Evolutionary conservation across 2,329 filamentous ascomycete genomes (phyloP), one percentile per base, ranked within the genome.

Genomic region (Hypoxylon sp.): DNA sequence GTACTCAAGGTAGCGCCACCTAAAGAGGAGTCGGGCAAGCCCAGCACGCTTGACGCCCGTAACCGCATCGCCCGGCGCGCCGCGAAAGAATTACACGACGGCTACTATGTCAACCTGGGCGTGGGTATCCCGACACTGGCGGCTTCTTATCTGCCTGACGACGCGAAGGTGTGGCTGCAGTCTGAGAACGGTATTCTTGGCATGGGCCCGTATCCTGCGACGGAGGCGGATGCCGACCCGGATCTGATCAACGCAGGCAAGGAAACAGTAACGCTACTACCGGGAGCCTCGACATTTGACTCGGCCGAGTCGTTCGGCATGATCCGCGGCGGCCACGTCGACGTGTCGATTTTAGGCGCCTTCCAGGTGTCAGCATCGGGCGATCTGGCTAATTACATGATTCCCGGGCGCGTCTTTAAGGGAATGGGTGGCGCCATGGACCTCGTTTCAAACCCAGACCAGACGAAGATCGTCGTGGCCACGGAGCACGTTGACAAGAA

Each of bases 121-220:
- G 91, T 95, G 64, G 90, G 93, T n/a, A 93, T 97, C 78, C 93
- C 93, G 0, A 97, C 93, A 13, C 84, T 96, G n/a, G 92, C 93
- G 0, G 92, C 93, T 0, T 91, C 89, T 0, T 94, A 92, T 77
- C 81, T 97, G 5, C 88, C 91, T 1, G 79, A 86, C 0, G 87
- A 86, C 55, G 85, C 89, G 14, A 88, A 91, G 66, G 93, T 97
- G 30, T 93, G 93, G 88, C 86, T 97, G 46, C 93, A 97, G 78
- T 93, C 90, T 0, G 93, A 97, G 81, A 97, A 97, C 79, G 93
- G 93, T 10, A 91, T 97, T 63, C 79, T 97, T 1, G 93, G 93
- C 46, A 93, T 97, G 83, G 93, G 93, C 0, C 87, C 91, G 0
- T 95, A 96, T 79, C 93, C 93, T 0, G 73, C 74, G 0, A 89